Conservation (phyloP, 1,284 basidiomycete species). For the Anthracocystis walkeri region DNA sequence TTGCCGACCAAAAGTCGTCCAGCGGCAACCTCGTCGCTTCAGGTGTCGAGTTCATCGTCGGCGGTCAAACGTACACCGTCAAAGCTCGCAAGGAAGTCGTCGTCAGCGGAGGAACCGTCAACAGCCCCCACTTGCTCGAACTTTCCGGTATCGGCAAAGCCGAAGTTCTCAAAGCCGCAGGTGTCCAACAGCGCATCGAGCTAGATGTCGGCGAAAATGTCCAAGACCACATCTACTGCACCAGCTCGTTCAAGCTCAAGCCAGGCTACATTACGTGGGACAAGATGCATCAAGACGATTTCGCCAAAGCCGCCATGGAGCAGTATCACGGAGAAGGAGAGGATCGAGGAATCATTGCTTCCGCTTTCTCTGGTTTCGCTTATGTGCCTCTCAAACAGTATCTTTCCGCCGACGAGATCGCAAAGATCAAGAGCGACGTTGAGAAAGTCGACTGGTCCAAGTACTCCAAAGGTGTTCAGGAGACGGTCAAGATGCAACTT, state of each 20-base stretch:
- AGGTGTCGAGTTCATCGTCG: conserved; percentile 63
- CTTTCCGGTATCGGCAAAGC: conserved; percentile 54
- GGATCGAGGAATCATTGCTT: conserved; percentile 57
- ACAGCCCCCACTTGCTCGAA: conserved; percentile 67
- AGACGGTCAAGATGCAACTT: conserved; percentile 50
- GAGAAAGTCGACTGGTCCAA: conserved; percentile 35
- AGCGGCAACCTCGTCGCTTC: conserved; percentile 49
- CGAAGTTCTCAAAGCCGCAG: conserved; percentile 41
- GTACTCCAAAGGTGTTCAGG: conserved; percentile 48
- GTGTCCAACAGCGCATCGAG: conserved; percentile 45
- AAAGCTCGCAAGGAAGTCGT: conserved; percentile 72
- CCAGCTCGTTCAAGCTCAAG: conserved; percentile 57
- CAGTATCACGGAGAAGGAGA: conserved; percentile 44
- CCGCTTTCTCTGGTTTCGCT: conserved; percentile 55
- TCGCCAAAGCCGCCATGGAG: conserved; percentile 58
- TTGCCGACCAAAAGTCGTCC: conserved; percentile 18
- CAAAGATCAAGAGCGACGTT: conserved; percentile 44
- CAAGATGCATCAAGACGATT: conserved; percentile 57
- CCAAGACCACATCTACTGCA: conserved; percentile 72
- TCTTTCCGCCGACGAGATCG: conserved; percentile 42
- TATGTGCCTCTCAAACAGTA: conserved; percentile 53
- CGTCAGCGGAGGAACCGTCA: conserved; percentile 72
- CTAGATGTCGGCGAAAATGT: conserved; percentile 73
- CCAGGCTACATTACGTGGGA: conserved; percentile 57
- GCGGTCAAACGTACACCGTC: conserved; percentile 55